phyloP scores from a whole-genome alignment of 345 rosid species.

The Raphanus sativus region DNA sequence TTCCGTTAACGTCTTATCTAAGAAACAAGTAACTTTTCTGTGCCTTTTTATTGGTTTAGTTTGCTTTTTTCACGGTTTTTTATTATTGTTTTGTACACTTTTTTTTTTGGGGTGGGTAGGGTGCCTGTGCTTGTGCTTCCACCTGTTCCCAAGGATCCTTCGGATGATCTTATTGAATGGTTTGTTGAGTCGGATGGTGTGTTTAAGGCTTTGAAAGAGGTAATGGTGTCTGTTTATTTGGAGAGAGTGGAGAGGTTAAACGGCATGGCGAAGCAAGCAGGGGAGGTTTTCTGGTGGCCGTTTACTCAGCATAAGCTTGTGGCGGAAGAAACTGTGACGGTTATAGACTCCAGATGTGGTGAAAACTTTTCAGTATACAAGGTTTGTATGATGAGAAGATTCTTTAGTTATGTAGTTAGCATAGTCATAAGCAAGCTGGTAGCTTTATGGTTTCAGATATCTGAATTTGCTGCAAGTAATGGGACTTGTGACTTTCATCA shows the following conservation, averaged over 20 bases:
- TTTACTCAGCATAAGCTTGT: constrained; percentile 92
- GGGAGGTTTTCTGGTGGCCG: constrained; percentile 92
- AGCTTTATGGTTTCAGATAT: constrained; percentile 2
- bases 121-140: constrained; percentile 90
- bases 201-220: constrained; percentile 59
- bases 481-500: constrained; percentile 1
- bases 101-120: constrained; percentile 38
- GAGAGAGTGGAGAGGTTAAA: constrained; percentile 61
- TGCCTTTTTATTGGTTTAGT: not conserved
- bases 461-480: not conserved
- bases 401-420: not conserved
- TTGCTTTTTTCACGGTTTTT: constrained; percentile 18
- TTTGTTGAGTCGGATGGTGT: constrained; percentile 56
- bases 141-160: constrained; percentile 67
- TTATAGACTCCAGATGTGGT: constrained; percentile 92
- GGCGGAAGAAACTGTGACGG: constrained; percentile 61
- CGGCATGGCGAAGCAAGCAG: constrained; percentile 72
- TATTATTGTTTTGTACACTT: constrained; percentile 20
- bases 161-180: constrained; percentile 85
- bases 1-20: constrained; percentile 65
- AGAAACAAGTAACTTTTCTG: constrained; percentile 54
- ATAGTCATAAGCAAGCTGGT: not conserved
- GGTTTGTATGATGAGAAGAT: constrained; percentile 46
- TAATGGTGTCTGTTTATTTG: constrained; percentile 56
- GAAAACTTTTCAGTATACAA: constrained; percentile 84